phyloP scores from a whole-genome alignment of 306 rosid genomes.

The Cucumis melo region DNA sequence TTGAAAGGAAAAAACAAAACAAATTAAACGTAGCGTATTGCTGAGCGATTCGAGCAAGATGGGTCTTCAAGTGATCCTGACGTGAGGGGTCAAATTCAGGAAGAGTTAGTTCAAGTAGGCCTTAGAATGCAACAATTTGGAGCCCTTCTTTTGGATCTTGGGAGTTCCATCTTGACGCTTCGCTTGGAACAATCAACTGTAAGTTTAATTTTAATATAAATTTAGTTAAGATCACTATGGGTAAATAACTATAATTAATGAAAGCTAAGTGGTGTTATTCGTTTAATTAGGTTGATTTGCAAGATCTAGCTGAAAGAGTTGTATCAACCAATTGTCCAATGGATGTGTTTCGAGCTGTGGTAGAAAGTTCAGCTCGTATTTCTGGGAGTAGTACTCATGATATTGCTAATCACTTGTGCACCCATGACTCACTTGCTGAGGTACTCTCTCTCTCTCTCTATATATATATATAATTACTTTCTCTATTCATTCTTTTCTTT shows the following conservation, averaged over 20 bases:
- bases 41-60: conserved; percentile 79
- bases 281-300: conserved; percentile 30
- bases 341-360: conserved; percentile 56
- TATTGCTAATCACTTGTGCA: conserved; percentile 63
- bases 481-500: too few species aligned
- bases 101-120: conserved; percentile 63
- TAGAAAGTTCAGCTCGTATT: conserved; percentile 48
- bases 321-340: conserved; percentile 29
- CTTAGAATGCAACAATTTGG: conserved; percentile 90
- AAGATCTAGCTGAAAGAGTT: conserved; percentile 46
- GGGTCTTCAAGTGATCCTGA: conserved; percentile 40
- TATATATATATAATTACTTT: too few species aligned
- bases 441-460: conserved; percentile 8
- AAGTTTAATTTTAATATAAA: conserved; percentile 13
- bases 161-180: conserved; percentile 79
- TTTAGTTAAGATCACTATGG: too few species aligned
- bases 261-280: too few species aligned
- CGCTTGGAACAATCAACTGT: conserved; percentile 82
- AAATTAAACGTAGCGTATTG: conserved; percentile 59
- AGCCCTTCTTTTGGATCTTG: conserved; percentile 86
- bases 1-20: too few species aligned
- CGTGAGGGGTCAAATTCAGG: conserved; percentile 59
- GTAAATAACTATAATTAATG: too few species aligned
- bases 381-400: conserved; percentile 35
- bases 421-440: conserved; percentile 43